Percentiles rank a stretch among this genome's conserved stretches.
phyloP scores from a whole-genome alignment of 331 rosid genomes.

The Quercus tomentella region DNA sequence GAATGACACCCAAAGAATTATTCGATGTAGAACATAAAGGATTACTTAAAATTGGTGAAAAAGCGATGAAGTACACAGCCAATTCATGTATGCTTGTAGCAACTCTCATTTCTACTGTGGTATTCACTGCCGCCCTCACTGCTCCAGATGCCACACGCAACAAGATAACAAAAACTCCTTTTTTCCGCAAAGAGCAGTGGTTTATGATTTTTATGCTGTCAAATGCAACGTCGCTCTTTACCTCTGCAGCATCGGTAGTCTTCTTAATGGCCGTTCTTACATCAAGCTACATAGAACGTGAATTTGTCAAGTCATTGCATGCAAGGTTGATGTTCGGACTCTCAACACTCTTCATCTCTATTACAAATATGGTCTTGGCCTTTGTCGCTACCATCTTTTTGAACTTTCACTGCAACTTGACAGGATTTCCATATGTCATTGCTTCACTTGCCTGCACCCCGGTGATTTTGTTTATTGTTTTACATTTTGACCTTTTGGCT shows the following conservation, averaged over 20 bases:
- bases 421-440: not conserved
- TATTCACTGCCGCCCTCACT: not conserved
- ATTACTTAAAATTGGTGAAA: not conserved
- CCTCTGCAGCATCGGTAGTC: not conserved
- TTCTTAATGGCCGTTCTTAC: not conserved
- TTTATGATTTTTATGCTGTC: not conserved
- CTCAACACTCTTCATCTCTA: not conserved
- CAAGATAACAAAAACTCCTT: too few species aligned
- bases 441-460: not conserved
- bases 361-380: not conserved
- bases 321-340: not conserved
- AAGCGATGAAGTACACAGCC: not conserved
- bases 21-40: not conserved
- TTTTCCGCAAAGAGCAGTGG: not conserved
- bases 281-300: not conserved
- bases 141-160: not conserved
- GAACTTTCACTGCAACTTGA: not conserved
- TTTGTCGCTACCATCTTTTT: not conserved
- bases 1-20: conserved; percentile 2
- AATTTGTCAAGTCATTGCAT: not conserved
- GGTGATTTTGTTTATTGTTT: not conserved
- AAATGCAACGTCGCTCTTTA: not conserved
- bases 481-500: not conserved
- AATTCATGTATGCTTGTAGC: conserved; percentile 5
- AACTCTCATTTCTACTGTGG: not conserved